Conservation (phyloP, 495 filamentous ascomycete genomes). For the Penicillium ochrochloron region DNA sequence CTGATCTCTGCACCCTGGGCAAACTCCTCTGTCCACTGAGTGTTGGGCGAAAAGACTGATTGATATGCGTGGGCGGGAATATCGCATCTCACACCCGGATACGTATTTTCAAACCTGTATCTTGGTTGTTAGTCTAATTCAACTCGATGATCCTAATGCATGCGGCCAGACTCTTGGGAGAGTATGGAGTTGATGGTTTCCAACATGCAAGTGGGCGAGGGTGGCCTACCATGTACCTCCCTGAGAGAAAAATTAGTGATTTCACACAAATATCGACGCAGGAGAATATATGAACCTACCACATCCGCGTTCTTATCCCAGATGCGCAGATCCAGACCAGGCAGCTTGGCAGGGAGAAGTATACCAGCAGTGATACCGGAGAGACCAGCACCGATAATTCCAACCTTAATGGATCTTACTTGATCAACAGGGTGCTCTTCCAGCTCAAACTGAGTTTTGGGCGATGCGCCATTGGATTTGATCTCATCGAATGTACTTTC, state of each 20-base stretch:
- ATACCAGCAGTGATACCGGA: constrained; percentile 54
- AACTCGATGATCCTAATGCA: background rate
- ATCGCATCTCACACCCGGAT: constrained; percentile 65
- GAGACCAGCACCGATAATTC: constrained; percentile 58
- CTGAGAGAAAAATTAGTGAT: constrained; percentile 22
- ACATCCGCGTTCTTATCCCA: constrained; percentile 62
- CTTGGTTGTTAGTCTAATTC: background rate
- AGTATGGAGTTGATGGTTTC: too few relatives aligned
- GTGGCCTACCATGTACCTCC: constrained; percentile 54
- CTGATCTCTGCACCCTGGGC: constrained; percentile 67
- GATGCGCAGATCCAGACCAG: constrained; percentile 55
- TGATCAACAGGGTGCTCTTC: constrained; percentile 49
- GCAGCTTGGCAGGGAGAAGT: constrained; percentile 55
- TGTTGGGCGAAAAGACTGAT: constrained; percentile 66
- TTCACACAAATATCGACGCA: background rate
- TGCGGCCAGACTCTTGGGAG: too few relatives aligned
- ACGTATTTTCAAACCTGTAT: constrained; percentile 56
- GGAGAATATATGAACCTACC: constrained; percentile 33
- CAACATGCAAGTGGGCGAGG: background rate
- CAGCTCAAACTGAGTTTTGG: constrained; percentile 30
- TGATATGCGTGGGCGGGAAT: constrained; percentile 76
- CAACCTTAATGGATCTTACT: constrained; percentile 52
- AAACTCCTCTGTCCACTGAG: constrained; percentile 68
- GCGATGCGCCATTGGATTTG: background rate
- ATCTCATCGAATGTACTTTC: constrained; percentile 16